Conservation (phyloP, 208 protist genomes). For the Trypanosoma cruzi region DNA sequence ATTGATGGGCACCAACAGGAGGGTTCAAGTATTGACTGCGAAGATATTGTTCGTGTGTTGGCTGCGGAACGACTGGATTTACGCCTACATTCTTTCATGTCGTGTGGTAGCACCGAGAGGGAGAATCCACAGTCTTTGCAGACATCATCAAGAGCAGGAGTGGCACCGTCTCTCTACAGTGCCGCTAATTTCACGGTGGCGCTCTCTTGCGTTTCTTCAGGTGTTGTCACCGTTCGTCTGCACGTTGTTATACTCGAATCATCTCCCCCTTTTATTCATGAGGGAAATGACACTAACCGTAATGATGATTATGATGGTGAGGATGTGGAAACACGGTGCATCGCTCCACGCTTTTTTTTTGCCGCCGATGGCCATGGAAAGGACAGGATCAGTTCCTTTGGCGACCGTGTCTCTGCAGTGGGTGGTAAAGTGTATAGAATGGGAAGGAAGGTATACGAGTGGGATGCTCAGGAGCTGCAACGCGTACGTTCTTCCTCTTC, state of each 20-base stretch:
- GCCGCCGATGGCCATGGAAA: conserved; percentile 1
- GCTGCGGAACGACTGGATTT: conserved; percentile 11
- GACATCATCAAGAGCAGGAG: neutral
- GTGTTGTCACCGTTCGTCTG: conserved; percentile 4
- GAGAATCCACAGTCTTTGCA: neutral
- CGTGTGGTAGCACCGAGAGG: neutral
- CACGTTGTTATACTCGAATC: neutral
- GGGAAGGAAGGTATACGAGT: neutral
- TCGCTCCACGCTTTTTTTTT: neutral
- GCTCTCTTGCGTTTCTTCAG: neutral
- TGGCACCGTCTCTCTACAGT: neutral
- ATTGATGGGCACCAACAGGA: neutral
- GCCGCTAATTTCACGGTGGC: conserved; percentile 3
- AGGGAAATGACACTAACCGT: neutral
- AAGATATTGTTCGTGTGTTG: conserved; percentile 13
- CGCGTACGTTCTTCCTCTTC: neutral
- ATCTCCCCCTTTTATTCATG: neutral
- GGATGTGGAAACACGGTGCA: neutral
- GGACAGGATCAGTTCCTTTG: neutral
- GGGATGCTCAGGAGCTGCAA: neutral
- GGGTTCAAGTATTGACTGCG: neutral
- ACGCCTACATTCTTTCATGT: neutral
- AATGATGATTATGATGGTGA: too few relatives aligned
- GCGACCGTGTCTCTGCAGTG: conserved; percentile 1
- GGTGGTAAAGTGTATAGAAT: conserved; percentile 18